Evolutionary conservation across 208 protist genomes (phyloP).

Genomic region (Trypanosoma avium): DNA sequence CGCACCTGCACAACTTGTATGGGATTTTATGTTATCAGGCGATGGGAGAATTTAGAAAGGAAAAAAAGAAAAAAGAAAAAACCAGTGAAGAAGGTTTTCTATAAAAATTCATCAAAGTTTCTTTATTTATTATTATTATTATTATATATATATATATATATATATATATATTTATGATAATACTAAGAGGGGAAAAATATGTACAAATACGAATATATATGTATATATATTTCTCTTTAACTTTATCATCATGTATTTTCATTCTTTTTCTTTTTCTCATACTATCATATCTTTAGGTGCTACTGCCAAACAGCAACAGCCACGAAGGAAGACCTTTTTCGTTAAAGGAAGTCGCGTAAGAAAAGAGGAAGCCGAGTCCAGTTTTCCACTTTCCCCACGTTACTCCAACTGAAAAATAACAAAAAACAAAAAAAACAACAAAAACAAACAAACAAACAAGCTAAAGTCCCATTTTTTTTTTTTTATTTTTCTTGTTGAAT

Average conservation of each 20-base stretch:
- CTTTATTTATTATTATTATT: no score
- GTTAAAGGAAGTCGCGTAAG: constrained; percentile 10
- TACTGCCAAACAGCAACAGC: constrained; percentile 16
- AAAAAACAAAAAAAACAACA: constrained; percentile 1
- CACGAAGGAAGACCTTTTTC: constrained; percentile 17
- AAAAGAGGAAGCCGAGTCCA: constrained; percentile 31
- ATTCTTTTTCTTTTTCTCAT: constrained; percentile 8
- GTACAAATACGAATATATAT: not conserved
- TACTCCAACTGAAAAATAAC: not conserved
- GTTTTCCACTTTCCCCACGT: constrained; percentile 10
- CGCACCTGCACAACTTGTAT: no score
- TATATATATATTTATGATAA: no score
- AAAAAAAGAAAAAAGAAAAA: no score
- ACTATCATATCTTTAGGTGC: constrained; percentile 4
- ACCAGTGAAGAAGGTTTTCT: no score
- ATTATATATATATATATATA: no score
- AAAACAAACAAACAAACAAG: constrained; percentile 12
- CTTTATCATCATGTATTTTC: not conserved
- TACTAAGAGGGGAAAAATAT: not conserved
- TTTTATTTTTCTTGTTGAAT: no score
- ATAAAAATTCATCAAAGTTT: no score
- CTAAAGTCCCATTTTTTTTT: no score
- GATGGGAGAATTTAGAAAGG: no score
- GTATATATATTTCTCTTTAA: not conserved
- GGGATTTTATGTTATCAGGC: no score